phyloP scores from a whole-genome alignment of 2,329 filamentous ascomycete species.

The Phialemoniopsis sp. region DNA sequence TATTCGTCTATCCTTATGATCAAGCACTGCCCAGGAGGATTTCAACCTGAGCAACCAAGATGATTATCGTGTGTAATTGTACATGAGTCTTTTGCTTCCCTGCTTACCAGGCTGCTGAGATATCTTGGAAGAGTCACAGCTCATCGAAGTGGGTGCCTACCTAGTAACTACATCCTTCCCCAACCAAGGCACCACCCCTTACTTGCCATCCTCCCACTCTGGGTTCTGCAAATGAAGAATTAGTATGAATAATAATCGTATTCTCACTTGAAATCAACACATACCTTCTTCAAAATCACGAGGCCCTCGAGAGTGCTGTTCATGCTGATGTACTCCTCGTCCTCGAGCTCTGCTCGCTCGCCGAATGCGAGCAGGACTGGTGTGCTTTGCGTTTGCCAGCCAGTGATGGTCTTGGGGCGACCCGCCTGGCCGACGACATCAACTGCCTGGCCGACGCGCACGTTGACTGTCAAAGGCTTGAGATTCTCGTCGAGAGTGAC shows the following conservation, averaged over 20 bases:
- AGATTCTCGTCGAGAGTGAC: conserved; percentile 94
- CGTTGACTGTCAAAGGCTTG: conserved; percentile 90
- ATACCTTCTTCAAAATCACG: conserved; percentile 94
- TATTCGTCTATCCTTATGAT: conserved; percentile 3
- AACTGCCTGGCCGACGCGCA: conserved; percentile 94
- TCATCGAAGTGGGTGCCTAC: not conserved
- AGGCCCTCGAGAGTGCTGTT: conserved; percentile 90
- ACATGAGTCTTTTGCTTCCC: not conserved
- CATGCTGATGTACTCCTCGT: conserved; percentile 93
- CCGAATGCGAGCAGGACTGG: conserved; percentile 92
- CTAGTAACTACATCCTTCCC: not conserved
- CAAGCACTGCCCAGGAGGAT: not conserved
- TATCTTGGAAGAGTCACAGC: not conserved
- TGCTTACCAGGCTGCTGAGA: not conserved
- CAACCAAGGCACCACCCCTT: conserved; percentile 8
- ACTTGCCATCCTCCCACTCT: conserved; percentile 49
- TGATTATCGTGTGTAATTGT: conserved; percentile 4
- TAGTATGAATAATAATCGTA: conserved; percentile 1
- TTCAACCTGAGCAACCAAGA: not conserved
- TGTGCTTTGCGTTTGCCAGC: conserved; percentile 99
- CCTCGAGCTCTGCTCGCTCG: conserved; percentile 92
- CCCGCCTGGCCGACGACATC: conserved; percentile 97
- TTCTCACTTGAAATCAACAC: conserved; percentile 14
- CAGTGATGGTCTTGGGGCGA: conserved; percentile 96
- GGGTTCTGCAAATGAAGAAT: conserved; percentile 37